Percentiles rank a stretch among this genome's conserved stretches.
Conservation (phyloP, 2,329 filamentous ascomycete species). For the Pseudogymnoascus sp. region DNA sequence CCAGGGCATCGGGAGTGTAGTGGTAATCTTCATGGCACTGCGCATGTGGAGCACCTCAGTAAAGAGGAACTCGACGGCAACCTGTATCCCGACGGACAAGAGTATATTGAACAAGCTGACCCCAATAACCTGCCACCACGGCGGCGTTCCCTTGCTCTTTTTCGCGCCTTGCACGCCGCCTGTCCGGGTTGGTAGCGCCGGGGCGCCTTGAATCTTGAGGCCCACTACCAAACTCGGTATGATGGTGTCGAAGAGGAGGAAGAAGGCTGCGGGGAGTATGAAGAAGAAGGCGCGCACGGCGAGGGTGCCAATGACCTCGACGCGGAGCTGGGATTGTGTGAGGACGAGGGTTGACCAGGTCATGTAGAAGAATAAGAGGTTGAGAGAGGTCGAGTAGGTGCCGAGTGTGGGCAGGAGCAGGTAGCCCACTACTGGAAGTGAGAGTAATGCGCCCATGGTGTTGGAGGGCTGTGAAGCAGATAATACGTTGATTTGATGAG, state of each 20-base stretch:
- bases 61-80: constrained; percentile 44
- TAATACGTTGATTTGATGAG: background rate
- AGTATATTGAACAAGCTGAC: constrained; percentile 49
- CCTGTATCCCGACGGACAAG: constrained; percentile 46
- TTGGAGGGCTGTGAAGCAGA: background rate
- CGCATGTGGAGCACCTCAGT: constrained; percentile 44
- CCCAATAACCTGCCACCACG: constrained; percentile 40
- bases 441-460: constrained; percentile 58
- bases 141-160: constrained; percentile 33
- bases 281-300: constrained; percentile 62
- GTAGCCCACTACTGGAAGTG: constrained; percentile 64
- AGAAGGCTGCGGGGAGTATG: constrained; percentile 62
- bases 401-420: constrained; percentile 52
- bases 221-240: constrained; percentile 60
- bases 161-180: constrained; percentile 26
- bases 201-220: constrained; percentile 58
- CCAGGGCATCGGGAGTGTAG: constrained; percentile 55
- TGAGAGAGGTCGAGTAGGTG: constrained; percentile 71
- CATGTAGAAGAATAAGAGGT: constrained; percentile 82
- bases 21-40: constrained; percentile 50
- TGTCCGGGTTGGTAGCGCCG: constrained; percentile 41
- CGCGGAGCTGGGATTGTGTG: constrained; percentile 63
- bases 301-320: constrained; percentile 66
- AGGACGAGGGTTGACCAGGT: constrained; percentile 81
- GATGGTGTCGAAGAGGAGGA: constrained; percentile 63